Percentiles rank a stretch among this genome's conserved stretches.
phyloP scores from a whole-genome alignment of 2,329 filamentous ascomycete genomes.

The Polychaeton citri region DNA sequence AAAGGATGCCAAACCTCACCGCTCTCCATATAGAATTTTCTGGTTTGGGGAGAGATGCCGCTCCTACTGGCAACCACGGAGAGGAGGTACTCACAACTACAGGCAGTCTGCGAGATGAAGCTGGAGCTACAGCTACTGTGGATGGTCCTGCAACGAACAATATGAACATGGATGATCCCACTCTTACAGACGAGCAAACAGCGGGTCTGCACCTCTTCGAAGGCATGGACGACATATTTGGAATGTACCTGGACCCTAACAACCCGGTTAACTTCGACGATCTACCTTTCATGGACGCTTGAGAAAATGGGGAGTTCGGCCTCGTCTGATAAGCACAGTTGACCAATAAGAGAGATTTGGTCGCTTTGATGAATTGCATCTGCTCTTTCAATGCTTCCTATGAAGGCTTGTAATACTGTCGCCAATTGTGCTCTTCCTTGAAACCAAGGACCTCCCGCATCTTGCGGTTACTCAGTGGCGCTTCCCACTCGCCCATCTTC shows the following conservation, averaged over 20 bases:
- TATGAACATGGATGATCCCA: background rate
- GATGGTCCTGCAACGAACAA: slow-evolving; percentile 1
- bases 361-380: too few species aligned
- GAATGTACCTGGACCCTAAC: slow-evolving; percentile 20
- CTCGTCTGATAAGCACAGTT: background rate
- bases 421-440: slow-evolving; percentile 45
- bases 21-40: background rate
- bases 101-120: background rate
- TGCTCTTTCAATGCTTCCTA: too few species aligned
- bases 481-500: slow-evolving; percentile 45
- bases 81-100: background rate
- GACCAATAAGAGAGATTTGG: too few species aligned
- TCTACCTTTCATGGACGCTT: slow-evolving; percentile 19
- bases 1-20: slow-evolving; percentile 12
- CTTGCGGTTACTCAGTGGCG: slow-evolving; percentile 48
- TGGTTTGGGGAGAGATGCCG: background rate
- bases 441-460: slow-evolving; percentile 46
- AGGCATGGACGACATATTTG: slow-evolving; percentile 22
- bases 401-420: slow-evolving; percentile 31
- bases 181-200: background rate
- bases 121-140: background rate
- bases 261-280: slow-evolving; percentile 22
- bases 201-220: slow-evolving; percentile 15
- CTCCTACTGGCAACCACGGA: background rate
- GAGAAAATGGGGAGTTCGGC: slow-evolving; percentile 8